Evolutionary conservation across 129 eudicot species (phyloP).

Genomic region (Artemisia argyi): DNA sequence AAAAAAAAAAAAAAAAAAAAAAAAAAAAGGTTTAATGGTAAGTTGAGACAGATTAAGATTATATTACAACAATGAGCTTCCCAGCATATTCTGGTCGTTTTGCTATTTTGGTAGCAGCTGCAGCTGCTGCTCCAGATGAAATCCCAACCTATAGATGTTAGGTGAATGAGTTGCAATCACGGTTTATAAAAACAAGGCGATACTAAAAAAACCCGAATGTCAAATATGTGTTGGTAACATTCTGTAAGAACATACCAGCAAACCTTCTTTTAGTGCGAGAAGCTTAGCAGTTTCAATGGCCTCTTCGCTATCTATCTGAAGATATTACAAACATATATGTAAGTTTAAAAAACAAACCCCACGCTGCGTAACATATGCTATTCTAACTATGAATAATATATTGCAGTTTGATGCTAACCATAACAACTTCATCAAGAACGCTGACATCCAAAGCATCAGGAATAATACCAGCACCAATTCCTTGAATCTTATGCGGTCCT

Average conservation of each 20-base stretch:
- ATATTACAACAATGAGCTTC: slow-evolving; percentile 25
- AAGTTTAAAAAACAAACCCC: too few relatives aligned
- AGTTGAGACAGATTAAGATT: background rate
- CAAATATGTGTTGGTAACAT: too few relatives aligned
- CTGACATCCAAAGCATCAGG: slow-evolving; percentile 49
- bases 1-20: too few relatives aligned
- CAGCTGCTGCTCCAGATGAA: slow-evolving; percentile 23
- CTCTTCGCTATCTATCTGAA: slow-evolving; percentile 69
- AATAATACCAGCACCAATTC: slow-evolving; percentile 68
- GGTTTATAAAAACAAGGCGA: too few relatives aligned
- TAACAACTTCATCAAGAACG: slow-evolving; percentile 61
- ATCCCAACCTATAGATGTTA: slow-evolving; percentile 16
- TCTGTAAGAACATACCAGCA: slow-evolving; percentile 55
- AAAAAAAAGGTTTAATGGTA: too few relatives aligned
- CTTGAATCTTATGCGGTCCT: slow-evolving; percentile 71
- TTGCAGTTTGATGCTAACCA: slow-evolving; percentile 33
- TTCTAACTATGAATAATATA: background rate
- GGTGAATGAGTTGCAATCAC: too few relatives aligned
- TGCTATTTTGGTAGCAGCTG: slow-evolving; percentile 17
- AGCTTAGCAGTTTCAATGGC: slow-evolving; percentile 77
- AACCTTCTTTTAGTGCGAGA: slow-evolving; percentile 76
- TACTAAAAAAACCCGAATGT: too few relatives aligned
- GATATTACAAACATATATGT: background rate
- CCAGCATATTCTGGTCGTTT: slow-evolving; percentile 20
- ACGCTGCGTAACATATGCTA: background rate